Percentiles rank a stretch among this genome's conserved stretches.
These are phyloP conservation scores for Talaromyces borbonicus DNA, from an alignment of 495 filamentous ascomycete species.

Conservation along the genomic window DNA sequence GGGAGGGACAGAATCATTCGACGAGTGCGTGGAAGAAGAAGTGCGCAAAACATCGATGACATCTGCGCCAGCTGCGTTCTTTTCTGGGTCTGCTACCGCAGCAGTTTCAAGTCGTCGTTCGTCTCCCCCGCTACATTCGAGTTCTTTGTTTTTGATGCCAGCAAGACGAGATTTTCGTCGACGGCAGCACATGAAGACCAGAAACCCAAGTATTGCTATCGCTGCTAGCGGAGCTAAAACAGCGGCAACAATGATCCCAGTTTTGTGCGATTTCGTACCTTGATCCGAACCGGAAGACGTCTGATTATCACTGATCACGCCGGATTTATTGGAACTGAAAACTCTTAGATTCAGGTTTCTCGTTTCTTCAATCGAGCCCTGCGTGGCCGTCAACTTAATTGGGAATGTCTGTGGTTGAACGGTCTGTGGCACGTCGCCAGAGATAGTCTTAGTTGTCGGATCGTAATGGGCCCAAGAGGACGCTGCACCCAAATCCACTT, in stretches of 20 bases:
- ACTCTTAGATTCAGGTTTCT: constrained; percentile 44
- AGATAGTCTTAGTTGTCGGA: constrained; percentile 42
- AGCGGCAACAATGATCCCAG: constrained; percentile 35
- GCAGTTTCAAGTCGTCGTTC: not conserved
- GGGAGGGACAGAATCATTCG: constrained; percentile 8
- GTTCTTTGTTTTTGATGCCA: not conserved
- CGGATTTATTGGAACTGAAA: constrained; percentile 12
- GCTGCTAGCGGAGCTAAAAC: constrained; percentile 32
- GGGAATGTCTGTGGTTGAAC: constrained; percentile 28
- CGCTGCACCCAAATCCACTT: constrained; percentile 39
- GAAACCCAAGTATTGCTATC: constrained; percentile 18
- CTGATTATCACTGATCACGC: constrained; percentile 12
- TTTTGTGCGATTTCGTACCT: constrained; percentile 18
- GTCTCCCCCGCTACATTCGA: not conserved
- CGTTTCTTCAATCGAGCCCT: constrained; percentile 33
- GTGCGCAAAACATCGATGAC: not conserved
- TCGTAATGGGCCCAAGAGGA: constrained; percentile 62
- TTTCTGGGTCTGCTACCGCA: not conserved
- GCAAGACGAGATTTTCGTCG: constrained; percentile 18
- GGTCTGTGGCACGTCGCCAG: constrained; percentile 51
- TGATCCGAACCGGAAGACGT: constrained; percentile 13
- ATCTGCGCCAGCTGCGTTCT: constrained; percentile 2
- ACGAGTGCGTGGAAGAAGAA: constrained; percentile 6
- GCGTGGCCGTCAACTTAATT: constrained; percentile 43
- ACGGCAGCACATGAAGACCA: constrained; percentile 35